Evolutionary conservation across 2,329 filamentous ascomycete species (phyloP).

Genomic region (Pyricularia sp.): DNA sequence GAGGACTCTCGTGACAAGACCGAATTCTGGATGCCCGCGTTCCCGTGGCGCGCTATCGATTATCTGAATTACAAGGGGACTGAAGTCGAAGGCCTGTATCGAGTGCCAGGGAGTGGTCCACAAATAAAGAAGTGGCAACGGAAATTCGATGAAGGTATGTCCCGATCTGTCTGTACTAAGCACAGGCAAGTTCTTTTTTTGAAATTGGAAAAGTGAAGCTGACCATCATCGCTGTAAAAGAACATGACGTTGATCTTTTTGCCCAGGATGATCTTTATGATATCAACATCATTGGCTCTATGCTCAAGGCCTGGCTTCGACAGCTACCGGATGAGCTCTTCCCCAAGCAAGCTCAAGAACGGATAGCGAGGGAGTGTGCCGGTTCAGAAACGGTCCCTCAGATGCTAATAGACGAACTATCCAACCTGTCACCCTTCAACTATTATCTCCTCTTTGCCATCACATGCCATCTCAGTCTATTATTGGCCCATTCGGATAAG

Average conservation of each 20-base stretch:
- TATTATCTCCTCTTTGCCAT: conserved; percentile 97
- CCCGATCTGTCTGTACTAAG: background rate
- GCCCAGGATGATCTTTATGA: conserved; percentile 81
- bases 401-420: conserved; percentile 74
- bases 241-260: conserved; percentile 81
- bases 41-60: conserved; percentile 92
- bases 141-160: conserved; percentile 69
- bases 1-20: conserved; percentile 88
- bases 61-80: conserved; percentile 91
- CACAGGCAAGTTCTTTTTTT: background rate
- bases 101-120: conserved; percentile 78
- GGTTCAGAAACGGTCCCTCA: conserved; percentile 72
- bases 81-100: conserved; percentile 86
- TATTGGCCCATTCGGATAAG: conserved; percentile 83
- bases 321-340: conserved; percentile 92
- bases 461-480: conserved; percentile 84
- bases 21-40: conserved; percentile 96
- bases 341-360: conserved; percentile 69
- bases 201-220: background rate
- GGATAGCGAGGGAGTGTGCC: conserved; percentile 66
- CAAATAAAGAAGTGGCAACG: conserved; percentile 91
- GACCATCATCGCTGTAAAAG: conserved; percentile 27
- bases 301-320: conserved; percentile 92
- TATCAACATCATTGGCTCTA: conserved; percentile 89
- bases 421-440: conserved; percentile 88